Base-by-base conservation (phyloP, 2,329 filamentous ascomycete genomes). In the Colletotrichum sp. region DNA sequence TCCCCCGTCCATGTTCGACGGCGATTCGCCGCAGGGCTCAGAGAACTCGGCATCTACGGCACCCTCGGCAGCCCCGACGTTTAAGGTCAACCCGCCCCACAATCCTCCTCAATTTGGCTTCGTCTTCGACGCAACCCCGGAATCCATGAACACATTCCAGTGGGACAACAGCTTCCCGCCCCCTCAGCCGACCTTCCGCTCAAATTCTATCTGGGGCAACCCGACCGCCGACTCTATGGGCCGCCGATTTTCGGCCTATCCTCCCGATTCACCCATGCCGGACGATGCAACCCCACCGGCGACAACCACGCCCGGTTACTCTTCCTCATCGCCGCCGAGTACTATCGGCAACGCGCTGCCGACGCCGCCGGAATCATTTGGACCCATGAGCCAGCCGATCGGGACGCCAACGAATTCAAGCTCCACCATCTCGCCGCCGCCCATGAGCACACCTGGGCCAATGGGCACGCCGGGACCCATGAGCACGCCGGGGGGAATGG, bases 171-270 rank as follows among this genome's bases (percentile, higher is more conserved):
- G 84, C 61, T 75, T 80, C 72, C 77, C 85, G 74, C 80, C 83
- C 70, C 77, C 83, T 54, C 90, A 87, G 58, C 91, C 86, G 2
- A 88, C 86, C 5, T 93, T 93, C 81, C 87, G 91, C 67, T 92
- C 91, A 12, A 92, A 92, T 78, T 93, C 91, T 2, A 93, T 93
- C 73, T 93, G 93, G 81, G 85, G 88, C 76, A 90, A 89, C 71
- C 90, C 91, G 8, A 86, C 88, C 2, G 87, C 86, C 21, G 89
- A 91, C 73, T 83, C 84, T 11, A 86, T 84, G 54, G 90, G 90
- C 9, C 87, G 91, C 27, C 85, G 90, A 9, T 91, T 91, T 75
- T 92, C 90, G 18, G 91, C 92, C 77, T 92, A 92, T 76, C 90
- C 91, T 12, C 91, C 91, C 2, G 90, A 92, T 24, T 83, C 84